A percentile compares a stretch with the other conserved stretches of the same genome.
Evolutionary conservation across 2,329 filamentous ascomycete species (phyloP).

Genomic region (Aspergillus fumigatus): DNA sequence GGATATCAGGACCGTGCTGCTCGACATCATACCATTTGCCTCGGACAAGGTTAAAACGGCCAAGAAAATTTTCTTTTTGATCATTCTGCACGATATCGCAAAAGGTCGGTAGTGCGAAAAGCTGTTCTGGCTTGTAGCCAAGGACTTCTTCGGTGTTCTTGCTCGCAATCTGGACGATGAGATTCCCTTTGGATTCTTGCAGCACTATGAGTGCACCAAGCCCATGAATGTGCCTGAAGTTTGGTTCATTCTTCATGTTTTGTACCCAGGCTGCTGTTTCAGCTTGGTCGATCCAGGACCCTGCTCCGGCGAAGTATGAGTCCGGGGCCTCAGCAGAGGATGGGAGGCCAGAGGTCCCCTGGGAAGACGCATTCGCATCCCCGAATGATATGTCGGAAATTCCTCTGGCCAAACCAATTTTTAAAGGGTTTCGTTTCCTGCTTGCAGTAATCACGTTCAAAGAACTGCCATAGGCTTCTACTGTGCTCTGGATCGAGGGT

Average conservation of each 20-base stretch:
- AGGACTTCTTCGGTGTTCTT: conserved; percentile 74
- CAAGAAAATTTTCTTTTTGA: conserved; percentile 77
- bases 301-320: neutral
- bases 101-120: conserved; percentile 72
- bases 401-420: neutral
- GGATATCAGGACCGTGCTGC: conserved; percentile 77
- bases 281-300: neutral
- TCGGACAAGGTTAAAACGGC: conserved; percentile 82
- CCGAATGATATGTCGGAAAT: neutral
- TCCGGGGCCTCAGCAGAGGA: neutral
- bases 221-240: neutral
- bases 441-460: neutral
- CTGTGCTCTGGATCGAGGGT: neutral
- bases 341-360: neutral
- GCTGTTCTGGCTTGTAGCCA: conserved; percentile 69
- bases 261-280: neutral
- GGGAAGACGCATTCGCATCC: neutral
- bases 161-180: conserved; percentile 69
- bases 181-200: conserved; percentile 58
- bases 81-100: conserved; percentile 80
- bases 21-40: conserved; percentile 74
- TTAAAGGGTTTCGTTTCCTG: neutral
- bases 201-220: conserved; percentile 55
- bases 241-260: no score
- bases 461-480: neutral